Evolutionary conservation across 208 protist species (phyloP).

Genomic region (Lotmaria passim): DNA sequence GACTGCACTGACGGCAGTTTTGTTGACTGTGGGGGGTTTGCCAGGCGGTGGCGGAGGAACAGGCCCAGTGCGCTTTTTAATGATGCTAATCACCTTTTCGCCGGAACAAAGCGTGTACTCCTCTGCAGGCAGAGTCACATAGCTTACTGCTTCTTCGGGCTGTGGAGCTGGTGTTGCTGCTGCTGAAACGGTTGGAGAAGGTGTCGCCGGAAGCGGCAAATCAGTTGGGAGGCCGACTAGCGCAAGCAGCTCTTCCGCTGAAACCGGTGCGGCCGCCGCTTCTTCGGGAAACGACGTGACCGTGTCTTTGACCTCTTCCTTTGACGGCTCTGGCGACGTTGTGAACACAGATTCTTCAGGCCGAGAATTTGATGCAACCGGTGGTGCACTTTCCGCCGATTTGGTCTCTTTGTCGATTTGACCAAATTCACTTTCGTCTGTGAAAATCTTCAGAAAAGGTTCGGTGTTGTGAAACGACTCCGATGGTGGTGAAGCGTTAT

Average conservation of each 20-base stretch:
- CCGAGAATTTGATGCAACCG: too few species aligned
- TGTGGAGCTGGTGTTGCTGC: slow-evolving; percentile 14
- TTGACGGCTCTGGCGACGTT: too few species aligned
- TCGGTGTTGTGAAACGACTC: slow-evolving; percentile 27
- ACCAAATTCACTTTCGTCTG: slow-evolving; percentile 69
- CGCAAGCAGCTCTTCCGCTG: slow-evolving; percentile 61
- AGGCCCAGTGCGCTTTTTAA: slow-evolving; percentile 70
- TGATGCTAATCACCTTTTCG: slow-evolving; percentile 54
- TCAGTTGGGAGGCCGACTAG: slow-evolving; percentile 58
- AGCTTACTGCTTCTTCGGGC: slow-evolving; percentile 33
- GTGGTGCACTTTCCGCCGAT: slow-evolving; percentile 8
- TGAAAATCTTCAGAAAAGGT: slow-evolving; percentile 61
- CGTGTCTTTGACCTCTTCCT: too few species aligned
- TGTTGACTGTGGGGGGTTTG: slow-evolving; percentile 56
- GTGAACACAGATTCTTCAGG: too few species aligned
- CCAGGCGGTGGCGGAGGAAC: slow-evolving; percentile 68
- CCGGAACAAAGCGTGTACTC: slow-evolving; percentile 77
- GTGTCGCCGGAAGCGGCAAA: not conserved
- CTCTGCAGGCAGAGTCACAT: slow-evolving; percentile 66
- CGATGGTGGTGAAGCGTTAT: slow-evolving; percentile 14
- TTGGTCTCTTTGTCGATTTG: slow-evolving; percentile 12
- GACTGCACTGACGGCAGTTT: not conserved
- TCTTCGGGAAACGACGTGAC: too few species aligned
- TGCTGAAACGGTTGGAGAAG: slow-evolving; percentile 8
- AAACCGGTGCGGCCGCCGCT: slow-evolving; percentile 32